These are phyloP conservation scores for Fusarium guadeloupense DNA, from an alignment of 2,329 filamentous ascomycete genomes.

Conservation along the genomic window DNA sequence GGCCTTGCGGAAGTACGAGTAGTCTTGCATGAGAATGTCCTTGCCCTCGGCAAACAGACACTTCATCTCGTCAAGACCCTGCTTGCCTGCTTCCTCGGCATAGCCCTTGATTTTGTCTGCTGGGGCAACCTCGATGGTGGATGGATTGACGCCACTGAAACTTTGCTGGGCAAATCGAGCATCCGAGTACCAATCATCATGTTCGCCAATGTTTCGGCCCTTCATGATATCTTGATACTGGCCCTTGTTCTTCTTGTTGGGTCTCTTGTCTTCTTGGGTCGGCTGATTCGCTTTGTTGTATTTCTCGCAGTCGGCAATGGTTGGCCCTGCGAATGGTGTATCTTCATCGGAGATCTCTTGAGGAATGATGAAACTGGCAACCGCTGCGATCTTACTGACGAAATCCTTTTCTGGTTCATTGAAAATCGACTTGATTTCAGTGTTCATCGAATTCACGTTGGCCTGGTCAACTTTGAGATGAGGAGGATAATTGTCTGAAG, in stretches of 20 bases:
- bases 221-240: constrained; percentile 25
- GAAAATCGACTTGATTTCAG: constrained; percentile 30
- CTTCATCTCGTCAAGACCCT: constrained; percentile 21
- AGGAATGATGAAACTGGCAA: constrained; percentile 13
- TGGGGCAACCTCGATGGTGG: constrained; percentile 6
- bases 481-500: constrained; percentile 12
- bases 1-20: constrained; percentile 27
- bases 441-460: neutral
- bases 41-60: constrained; percentile 1
- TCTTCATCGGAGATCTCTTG: neutral
- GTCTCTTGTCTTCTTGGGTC: neutral
- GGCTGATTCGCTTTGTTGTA: constrained; percentile 7
- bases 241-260: neutral
- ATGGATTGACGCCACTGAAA: constrained; percentile 22
- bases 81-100: constrained; percentile 12
- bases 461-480: neutral
- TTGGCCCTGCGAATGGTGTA: constrained; percentile 6
- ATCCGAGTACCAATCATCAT: constrained; percentile 30
- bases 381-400: neutral
- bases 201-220: constrained; percentile 21
- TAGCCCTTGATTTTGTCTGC: constrained; percentile 12
- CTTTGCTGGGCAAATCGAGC: constrained; percentile 26
- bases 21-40: constrained; percentile 30
- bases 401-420: neutral
- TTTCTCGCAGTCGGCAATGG: constrained; percentile 13